Evolutionary conservation across 495 filamentous ascomycete genomes (phyloP), one percentile per base, ranked within the genome.

Genomic region (Trichoderma erinaceum): DNA sequence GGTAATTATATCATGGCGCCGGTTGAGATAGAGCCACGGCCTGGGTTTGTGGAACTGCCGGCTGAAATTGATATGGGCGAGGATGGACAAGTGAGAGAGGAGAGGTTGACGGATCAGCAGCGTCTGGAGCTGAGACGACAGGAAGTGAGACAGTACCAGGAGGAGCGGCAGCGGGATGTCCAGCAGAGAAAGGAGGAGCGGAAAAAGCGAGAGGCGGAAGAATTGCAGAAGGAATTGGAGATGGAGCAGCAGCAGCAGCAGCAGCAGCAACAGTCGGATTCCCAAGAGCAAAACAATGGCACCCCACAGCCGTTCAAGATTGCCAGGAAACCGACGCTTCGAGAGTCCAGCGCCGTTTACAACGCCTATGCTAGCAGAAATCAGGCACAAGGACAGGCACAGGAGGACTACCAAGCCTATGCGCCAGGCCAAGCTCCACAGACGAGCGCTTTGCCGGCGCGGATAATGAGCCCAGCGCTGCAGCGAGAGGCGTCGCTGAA

Each of bases 31-130:
- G 44, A 65, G 68, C 46, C 70, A 63, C 69, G 73, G 44, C 27
- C 64, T 15, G 71, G 70, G 27, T 67, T 70, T 46, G 69, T 76
- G 64, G 76, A 79, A 63, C 67, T 82, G 29, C 73, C 76, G 35
- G 76, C 78, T 4, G 72, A 72, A 23, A 71, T 66, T 63, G 50
- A 32, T 27, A 70, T 67, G 2, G 3, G 23, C 8, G 66, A 61
- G 4, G 43, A 66, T 10, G 65, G 16, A 2, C 12, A 4, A 5
- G 38, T 27, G 38, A 38, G n/a, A 27, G 15, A 43, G 6, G 65
- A 27, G 13, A 27, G 56, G 6, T 32, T 61, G 56, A 50, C 65
- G 18, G 65, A 50, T 7, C 41, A 70, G 12, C 23, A 13, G 48
- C 41, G 16, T 18, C 56, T 41, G 35, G 52, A 68, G 35, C 56